Conservation (phyloP, 2,329 filamentous ascomycete species). For the Xylariaceae sp. region DNA sequence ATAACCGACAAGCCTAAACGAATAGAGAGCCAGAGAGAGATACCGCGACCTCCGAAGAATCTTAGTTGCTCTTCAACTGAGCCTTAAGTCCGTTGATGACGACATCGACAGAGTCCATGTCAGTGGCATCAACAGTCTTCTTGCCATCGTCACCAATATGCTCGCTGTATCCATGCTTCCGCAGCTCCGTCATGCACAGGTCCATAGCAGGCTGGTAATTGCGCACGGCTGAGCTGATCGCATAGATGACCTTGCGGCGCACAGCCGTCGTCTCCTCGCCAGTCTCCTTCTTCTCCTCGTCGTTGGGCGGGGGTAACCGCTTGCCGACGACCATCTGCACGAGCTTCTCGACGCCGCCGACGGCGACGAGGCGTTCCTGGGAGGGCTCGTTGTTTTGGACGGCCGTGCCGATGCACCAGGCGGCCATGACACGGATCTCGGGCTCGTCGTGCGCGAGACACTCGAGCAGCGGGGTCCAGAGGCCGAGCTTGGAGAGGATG, state of each 20-base stretch:
- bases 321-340: slow-evolving; percentile 51
- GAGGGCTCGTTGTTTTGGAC: slow-evolving; percentile 91
- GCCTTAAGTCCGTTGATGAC: slow-evolving; percentile 65
- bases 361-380: slow-evolving; percentile 63
- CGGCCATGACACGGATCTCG: slow-evolving; percentile 76
- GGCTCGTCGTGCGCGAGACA: slow-evolving; percentile 63
- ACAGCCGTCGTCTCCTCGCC: slow-evolving; percentile 39
- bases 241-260: slow-evolving; percentile 82
- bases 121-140: slow-evolving; percentile 62
- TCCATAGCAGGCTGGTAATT: slow-evolving; percentile 87
- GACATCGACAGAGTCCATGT: slow-evolving; percentile 82
- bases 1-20: no score
- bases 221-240: slow-evolving; percentile 76
- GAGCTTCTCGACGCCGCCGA: slow-evolving; percentile 65
- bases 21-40: not conserved
- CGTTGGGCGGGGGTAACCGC: slow-evolving; percentile 10
- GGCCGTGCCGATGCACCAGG: slow-evolving; percentile 91
- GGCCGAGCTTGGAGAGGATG: slow-evolving; percentile 70
- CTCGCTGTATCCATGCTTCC: slow-evolving; percentile 52
- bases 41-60: not conserved
- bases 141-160: slow-evolving; percentile 39
- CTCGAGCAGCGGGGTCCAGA: slow-evolving; percentile 76
- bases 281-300: slow-evolving; percentile 4
- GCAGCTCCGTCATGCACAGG: slow-evolving; percentile 57
- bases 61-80: slow-evolving; percentile 35